Conservation (phyloP, 345 rosid species). For the Salix arbutifolia region DNA sequence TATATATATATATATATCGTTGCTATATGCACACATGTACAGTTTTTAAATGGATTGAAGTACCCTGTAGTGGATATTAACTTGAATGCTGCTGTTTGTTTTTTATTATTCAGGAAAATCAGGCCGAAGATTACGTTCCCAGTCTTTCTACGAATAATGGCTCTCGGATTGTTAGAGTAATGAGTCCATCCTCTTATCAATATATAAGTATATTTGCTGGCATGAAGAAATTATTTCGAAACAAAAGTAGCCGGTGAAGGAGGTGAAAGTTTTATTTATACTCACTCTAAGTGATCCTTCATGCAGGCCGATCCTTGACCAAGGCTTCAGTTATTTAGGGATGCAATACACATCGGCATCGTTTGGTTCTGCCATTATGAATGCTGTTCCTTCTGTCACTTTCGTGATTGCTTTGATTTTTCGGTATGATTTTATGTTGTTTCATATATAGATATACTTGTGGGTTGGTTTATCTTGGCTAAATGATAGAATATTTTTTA, state of each 20-base stretch:
- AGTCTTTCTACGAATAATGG: conserved; percentile 53
- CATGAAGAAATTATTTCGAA: background rate
- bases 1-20: too few relatives aligned
- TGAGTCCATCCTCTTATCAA: background rate
- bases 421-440: conserved; percentile 26
- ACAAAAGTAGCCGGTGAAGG: background rate
- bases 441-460: too few relatives aligned
- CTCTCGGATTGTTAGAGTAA: conserved; percentile 70
- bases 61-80: background rate
- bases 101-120: conserved; percentile 44
- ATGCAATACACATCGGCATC: conserved; percentile 70
- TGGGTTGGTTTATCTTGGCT: too few relatives aligned
- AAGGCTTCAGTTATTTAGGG: conserved; percentile 59
- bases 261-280: background rate
- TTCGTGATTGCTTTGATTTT: conserved; percentile 57
- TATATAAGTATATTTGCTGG: background rate
- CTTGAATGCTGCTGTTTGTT: background rate
- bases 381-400: conserved; percentile 73
- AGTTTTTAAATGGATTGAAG: background rate
- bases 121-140: conserved; percentile 75
- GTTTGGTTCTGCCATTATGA: conserved; percentile 67
- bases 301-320: conserved; percentile 70
- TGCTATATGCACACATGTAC: too few relatives aligned
- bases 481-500: background rate
- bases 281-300: background rate